Conservation (phyloP, 257 asterid genomes). For the Solanum pinnatisectum region DNA sequence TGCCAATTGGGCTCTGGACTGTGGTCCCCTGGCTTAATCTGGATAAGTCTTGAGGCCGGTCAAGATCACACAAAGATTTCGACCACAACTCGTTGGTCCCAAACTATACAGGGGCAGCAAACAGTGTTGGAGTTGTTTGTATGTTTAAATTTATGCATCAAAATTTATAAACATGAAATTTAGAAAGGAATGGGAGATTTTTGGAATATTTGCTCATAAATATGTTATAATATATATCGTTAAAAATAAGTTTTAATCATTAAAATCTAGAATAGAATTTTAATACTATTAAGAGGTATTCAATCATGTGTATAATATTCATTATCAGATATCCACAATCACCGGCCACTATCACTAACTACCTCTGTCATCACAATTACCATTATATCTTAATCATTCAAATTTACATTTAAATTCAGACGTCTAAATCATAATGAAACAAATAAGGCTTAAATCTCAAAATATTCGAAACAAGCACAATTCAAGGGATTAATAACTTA, state of each 20-base stretch:
- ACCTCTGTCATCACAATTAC: too few species aligned
- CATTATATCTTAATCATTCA: background rate
- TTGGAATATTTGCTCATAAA: background rate
- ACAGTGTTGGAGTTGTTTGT: background rate
- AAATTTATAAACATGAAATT: background rate
- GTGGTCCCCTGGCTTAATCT: background rate
- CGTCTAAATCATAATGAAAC: too few species aligned
- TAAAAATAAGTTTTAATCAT: background rate
- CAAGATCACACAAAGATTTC: background rate
- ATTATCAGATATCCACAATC: background rate
- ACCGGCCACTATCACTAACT: background rate
- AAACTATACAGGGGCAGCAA: background rate
- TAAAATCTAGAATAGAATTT: too few species aligned
- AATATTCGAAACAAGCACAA: too few species aligned
- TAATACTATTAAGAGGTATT: background rate
- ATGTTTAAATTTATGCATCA: background rate
- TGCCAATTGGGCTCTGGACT: background rate
- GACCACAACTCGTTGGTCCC: background rate
- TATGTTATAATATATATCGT: background rate
- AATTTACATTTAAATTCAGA: fast-evolving
- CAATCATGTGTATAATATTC: background rate
- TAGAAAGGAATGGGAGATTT: too few species aligned
- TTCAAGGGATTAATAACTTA: too few species aligned
- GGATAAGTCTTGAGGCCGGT: background rate
- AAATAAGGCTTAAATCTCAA: too few species aligned